Percentiles rank a stretch among this genome's conserved stretches.
Conservation (phyloP, 176 grass and related monocot species). For the Oryza australiensis region DNA sequence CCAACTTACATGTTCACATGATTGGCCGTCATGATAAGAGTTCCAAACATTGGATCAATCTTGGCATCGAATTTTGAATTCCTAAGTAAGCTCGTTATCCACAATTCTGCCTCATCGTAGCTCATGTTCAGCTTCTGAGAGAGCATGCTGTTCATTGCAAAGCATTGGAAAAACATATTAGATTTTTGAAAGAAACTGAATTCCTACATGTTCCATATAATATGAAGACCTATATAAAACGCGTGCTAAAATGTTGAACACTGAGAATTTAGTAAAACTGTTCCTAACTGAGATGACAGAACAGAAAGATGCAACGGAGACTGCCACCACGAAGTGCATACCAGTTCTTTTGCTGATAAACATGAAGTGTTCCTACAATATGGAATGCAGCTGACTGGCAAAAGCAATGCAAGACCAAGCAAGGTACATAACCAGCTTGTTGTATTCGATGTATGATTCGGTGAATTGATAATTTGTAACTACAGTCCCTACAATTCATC, state of each 20-base stretch:
- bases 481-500: neutral
- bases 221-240: neutral
- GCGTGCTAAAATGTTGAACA: too few relatives aligned
- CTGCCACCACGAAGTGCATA: too few relatives aligned
- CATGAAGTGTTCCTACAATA: too few relatives aligned
- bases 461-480: neutral
- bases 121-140: constrained; percentile 83
- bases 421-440: too few relatives aligned
- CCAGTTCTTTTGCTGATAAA: too few relatives aligned
- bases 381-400: too few relatives aligned
- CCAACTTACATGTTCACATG: constrained; percentile 83
- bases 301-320: neutral
- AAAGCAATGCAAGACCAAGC: too few relatives aligned
- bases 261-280: neutral
- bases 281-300: neutral
- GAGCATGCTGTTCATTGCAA: constrained; percentile 63
- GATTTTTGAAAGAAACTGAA: neutral
- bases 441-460: neutral
- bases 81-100: constrained; percentile 85
- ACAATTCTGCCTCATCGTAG: constrained; percentile 70
- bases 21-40: constrained; percentile 76
- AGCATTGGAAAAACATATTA: neutral
- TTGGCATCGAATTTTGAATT: constrained; percentile 89
- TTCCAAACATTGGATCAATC: constrained; percentile 78
- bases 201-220: neutral